Evolutionary conservation across 768 basidiomycete genomes (phyloP), one percentile per base, ranked within the genome.

Genomic region (Tricholomella constricta): DNA sequence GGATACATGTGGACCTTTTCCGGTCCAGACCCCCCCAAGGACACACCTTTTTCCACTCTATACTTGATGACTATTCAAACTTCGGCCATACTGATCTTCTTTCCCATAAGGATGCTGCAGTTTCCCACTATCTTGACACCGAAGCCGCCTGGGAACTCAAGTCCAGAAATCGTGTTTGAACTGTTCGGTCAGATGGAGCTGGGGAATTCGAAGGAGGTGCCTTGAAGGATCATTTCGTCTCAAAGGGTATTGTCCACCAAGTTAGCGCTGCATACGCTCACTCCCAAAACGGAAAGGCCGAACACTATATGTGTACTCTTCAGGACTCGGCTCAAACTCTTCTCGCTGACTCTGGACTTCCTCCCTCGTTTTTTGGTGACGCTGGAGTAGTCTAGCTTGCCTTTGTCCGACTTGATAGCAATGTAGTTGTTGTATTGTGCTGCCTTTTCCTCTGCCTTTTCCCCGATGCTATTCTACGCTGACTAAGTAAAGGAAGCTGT

Each of bases 271-370:
- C 70, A 0, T 70, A 72, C 56, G 61, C 67, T 2, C 69, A 72
- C 35, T 59, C 63, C 4, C 69, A 72, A 55, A 72, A 72, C 53
- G 63, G 70, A 0, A 66, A 66, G 32, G 62, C 56, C 1, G 66
- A 74, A 40, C 51, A 63, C 0, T 67, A 62, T 34, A 65, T 73
- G 9, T 42, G 60, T 0, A 70, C 65, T 0, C 54, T 72, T 2
- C 66, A 66, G 14, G 67, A 66, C 14, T 50, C 55, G 3, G 58
- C 56, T 3, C 57, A 59, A 15, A 42, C 63, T 0, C 46, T 71
- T 4, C 46, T 72, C 4, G 66, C 64, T 4, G 65, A 58, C 0
- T 35, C 57, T 26, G 57, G 60, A 1, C 55, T 68, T 2, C 62
- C 68, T 37, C 26, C 53, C 6, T 56, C 54, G 0, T 65, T 68